phyloP scores from a whole-genome alignment of 1,284 basidiomycete species.

The Bjerkandera adusta region DNA sequence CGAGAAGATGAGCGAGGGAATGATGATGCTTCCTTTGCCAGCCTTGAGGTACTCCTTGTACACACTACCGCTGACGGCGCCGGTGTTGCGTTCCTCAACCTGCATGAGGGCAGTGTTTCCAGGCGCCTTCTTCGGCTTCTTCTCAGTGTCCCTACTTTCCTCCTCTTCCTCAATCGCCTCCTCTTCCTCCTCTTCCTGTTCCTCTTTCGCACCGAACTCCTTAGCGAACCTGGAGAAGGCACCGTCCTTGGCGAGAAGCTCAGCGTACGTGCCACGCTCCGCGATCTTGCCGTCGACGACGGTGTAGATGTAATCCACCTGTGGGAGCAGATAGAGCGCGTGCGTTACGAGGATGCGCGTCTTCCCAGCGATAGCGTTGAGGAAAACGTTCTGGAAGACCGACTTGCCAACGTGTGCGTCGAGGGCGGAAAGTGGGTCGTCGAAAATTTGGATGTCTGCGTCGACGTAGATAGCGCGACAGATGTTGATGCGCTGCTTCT shows the following conservation, averaged over 20 bases:
- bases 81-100: constrained; percentile 58
- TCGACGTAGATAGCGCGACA: constrained; percentile 85
- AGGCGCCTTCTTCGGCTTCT: constrained; percentile 33
- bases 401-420: constrained; percentile 88
- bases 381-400: constrained; percentile 83
- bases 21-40: constrained; percentile 49
- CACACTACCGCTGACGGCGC: constrained; percentile 48
- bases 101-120: constrained; percentile 58
- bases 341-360: constrained; percentile 86
- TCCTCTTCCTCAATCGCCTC: constrained; percentile 41
- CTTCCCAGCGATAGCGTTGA: constrained; percentile 57
- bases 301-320: constrained; percentile 75
- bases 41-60: constrained; percentile 55
- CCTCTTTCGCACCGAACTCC: constrained; percentile 60
- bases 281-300: constrained; percentile 70
- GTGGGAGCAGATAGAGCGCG: constrained; percentile 77
- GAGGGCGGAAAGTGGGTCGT: constrained; percentile 78
- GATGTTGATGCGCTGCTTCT: constrained; percentile 76
- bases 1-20: constrained; percentile 53
- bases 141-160: constrained; percentile 34
- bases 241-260: constrained; percentile 60
- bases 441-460: constrained; percentile 84
- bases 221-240: constrained; percentile 73
- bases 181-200: constrained; percentile 28
- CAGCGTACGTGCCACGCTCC: constrained; percentile 75